Percentiles rank a stretch among this genome's conserved stretches.
Conservation (phyloP, 73 alveolate genomes). For the Symbiodinium natans region DNA sequence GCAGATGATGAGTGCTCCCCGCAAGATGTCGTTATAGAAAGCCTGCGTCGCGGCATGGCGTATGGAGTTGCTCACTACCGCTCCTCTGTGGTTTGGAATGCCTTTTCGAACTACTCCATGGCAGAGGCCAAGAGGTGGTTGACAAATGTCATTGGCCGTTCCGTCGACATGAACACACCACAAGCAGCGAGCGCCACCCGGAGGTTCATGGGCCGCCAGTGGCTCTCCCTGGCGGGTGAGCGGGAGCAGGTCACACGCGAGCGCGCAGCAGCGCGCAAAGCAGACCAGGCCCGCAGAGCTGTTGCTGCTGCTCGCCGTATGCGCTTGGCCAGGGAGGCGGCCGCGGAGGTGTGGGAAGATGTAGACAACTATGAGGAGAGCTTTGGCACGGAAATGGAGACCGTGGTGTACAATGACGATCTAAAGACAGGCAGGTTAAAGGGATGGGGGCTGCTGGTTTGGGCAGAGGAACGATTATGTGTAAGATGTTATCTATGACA, state of each 20-base stretch:
- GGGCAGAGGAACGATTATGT: no score
- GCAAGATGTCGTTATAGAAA: neutral
- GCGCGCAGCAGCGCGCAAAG: constrained; percentile 23
- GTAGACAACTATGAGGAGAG: constrained; percentile 33
- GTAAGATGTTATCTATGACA: no score
- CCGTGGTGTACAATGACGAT: neutral
- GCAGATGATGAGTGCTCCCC: constrained; percentile 23
- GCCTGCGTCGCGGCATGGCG: constrained; percentile 25
- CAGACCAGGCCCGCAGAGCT: neutral
- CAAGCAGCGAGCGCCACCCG: neutral
- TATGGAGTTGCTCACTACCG: constrained; percentile 40
- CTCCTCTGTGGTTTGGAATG: neutral
- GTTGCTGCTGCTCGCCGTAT: constrained; percentile 5
- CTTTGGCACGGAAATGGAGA: constrained; percentile 5
- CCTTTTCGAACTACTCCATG: neutral
- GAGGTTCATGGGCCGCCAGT: neutral
- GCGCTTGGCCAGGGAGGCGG: constrained; percentile 10
- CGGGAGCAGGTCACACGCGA: constrained; percentile 3
- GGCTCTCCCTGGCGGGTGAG: constrained; percentile 13
- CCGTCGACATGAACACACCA: constrained; percentile 6
- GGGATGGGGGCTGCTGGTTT: no score
- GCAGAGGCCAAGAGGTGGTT: constrained; percentile 3
- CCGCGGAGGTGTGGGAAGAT: constrained; percentile 21
- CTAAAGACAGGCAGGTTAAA: constrained; percentile 23
- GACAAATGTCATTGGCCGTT: neutral